Percentiles rank a stretch among this genome's conserved stretches.
These are phyloP conservation scores for Amanita fuliginea DNA, from an alignment of 768 basidiomycete genomes.

Conservation along the genomic window DNA sequence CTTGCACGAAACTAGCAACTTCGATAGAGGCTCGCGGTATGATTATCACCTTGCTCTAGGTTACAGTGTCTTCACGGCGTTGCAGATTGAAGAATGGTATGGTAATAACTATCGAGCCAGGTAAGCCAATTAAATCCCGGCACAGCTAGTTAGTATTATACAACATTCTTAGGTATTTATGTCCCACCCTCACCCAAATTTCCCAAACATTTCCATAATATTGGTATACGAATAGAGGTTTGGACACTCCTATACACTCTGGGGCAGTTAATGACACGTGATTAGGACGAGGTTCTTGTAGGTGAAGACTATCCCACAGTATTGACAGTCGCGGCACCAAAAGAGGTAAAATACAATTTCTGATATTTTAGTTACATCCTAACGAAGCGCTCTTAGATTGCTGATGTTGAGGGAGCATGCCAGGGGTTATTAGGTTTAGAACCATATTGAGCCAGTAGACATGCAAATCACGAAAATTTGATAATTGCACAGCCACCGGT, in stretches of 20 bases:
- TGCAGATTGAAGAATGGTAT: conserved; percentile 69
- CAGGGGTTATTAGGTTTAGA: conserved; percentile 60
- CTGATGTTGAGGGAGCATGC: conserved; percentile 73
- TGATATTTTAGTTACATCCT: background rate
- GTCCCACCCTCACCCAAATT: conserved; percentile 73
- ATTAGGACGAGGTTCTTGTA: conserved; percentile 64
- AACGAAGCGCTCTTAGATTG: conserved; percentile 26
- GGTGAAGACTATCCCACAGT: conserved; percentile 50
- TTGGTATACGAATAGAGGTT: conserved; percentile 89
- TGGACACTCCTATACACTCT: conserved; percentile 5
- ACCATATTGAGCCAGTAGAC: conserved; percentile 19
- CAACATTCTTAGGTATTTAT: conserved; percentile 52
- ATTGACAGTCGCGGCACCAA: conserved; percentile 65
- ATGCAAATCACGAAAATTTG: background rate
- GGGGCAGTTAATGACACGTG: background rate
- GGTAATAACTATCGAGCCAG: conserved; percentile 90
- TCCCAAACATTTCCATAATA: conserved; percentile 82
- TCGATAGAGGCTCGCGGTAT: conserved; percentile 44
- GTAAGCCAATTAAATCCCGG: conserved; percentile 20
- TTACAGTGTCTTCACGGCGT: background rate
- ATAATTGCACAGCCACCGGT: conserved; percentile 2
- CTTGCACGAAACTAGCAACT: conserved; percentile 73
- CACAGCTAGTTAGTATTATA: background rate
- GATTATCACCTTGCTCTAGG: conserved; percentile 13
- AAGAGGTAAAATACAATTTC: conserved; percentile 46